These are phyloP conservation scores for Phytophthora macrochlamydospora DNA, from an alignment of 352 stramenopile species.

Conservation along the genomic window DNA sequence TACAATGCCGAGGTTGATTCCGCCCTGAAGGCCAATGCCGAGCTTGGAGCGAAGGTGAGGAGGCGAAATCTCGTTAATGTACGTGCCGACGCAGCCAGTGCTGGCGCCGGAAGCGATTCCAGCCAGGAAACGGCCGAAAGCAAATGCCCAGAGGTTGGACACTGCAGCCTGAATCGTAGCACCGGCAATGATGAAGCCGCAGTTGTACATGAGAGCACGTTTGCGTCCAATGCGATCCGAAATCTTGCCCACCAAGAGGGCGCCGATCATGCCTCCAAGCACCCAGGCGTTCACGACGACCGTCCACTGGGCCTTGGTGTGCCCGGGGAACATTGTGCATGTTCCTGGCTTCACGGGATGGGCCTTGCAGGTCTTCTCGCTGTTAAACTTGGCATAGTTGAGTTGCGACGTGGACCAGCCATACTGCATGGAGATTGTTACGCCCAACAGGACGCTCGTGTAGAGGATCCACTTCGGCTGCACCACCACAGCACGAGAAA, in stretches of 20 bases:
- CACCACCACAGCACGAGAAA: conserved; percentile 19
- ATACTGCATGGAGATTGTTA: conserved; percentile 33
- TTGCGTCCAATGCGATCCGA: conserved; percentile 47
- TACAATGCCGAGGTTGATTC: conserved; percentile 43
- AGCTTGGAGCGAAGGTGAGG: conserved; percentile 43
- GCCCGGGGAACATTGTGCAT: conserved; percentile 41
- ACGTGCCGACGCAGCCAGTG: conserved; percentile 36
- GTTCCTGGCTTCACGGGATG: conserved; percentile 18
- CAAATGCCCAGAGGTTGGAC: conserved; percentile 44
- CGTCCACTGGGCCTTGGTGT: conserved; percentile 37
- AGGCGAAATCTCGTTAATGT: conserved; percentile 50
- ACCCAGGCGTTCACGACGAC: conserved; percentile 47
- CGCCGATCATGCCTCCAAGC: conserved; percentile 43
- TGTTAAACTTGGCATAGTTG: conserved; percentile 38
- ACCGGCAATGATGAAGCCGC: conserved; percentile 45
- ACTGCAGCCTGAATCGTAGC: conserved; percentile 38
- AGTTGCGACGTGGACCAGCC: conserved; percentile 42
- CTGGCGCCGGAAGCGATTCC: conserved; percentile 52
- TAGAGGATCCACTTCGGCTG: conserved; percentile 38
- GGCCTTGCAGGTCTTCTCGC: conserved; percentile 24
- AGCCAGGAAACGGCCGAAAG: conserved; percentile 50
- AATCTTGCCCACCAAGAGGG: conserved; percentile 26
- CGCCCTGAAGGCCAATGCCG: conserved; percentile 36
- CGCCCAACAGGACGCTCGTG: conserved; percentile 17
- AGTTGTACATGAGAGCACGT: conserved; percentile 36